Evolutionary conservation across 441 rosid species (phyloP), one percentile per base, ranked within the genome.

Genomic region (Populus hybrid): DNA sequence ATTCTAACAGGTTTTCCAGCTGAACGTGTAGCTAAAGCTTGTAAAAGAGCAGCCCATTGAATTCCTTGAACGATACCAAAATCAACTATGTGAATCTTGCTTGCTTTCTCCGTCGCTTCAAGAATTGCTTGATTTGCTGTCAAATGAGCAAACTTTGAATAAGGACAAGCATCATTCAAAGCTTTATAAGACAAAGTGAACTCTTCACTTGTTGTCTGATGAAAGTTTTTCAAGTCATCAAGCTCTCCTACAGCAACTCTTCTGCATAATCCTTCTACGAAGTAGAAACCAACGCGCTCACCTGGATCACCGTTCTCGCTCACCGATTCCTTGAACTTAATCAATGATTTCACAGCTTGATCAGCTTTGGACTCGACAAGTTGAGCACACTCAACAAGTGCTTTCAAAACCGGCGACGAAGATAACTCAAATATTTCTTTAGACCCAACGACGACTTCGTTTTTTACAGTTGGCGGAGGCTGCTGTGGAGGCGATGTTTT

Each of bases 81-180:
- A 82, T 95, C 98, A 42, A 95, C 88, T 61, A 95, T 88, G 89
- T 95, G 98, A 80, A 95, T 95, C 84, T 88, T 90, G 76, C 75
- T 80, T 5, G 94, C 91, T 19, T 66, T 65, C 75, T 91, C 89
- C 1, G 94, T 93, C 24, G 98, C 94, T 85, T 95, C 97, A 0
- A 95, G 95, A 38, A 93, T 93, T 21, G 98, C 94, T 80, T 95
- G 99, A 80, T 93, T 93, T 26, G 98, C 98, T 0, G 98, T 95
- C 59, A 95, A 81, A 70, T 95, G 95, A 83, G 98, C 92, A 68
- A 93, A 95, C 65, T 95, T 95, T 7, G 93, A 87, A 78, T 91
- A 95, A 1, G 99, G 99, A 32, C 96, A 91, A 30, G 32, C 32
- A 30, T 30, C 32, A 30, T 30, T 30, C 32, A 30, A 30, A 0